Base-by-base conservation (phyloP, 2,329 filamentous ascomycete genomes). In the Berkeleyomyces rouxiae region DNA sequence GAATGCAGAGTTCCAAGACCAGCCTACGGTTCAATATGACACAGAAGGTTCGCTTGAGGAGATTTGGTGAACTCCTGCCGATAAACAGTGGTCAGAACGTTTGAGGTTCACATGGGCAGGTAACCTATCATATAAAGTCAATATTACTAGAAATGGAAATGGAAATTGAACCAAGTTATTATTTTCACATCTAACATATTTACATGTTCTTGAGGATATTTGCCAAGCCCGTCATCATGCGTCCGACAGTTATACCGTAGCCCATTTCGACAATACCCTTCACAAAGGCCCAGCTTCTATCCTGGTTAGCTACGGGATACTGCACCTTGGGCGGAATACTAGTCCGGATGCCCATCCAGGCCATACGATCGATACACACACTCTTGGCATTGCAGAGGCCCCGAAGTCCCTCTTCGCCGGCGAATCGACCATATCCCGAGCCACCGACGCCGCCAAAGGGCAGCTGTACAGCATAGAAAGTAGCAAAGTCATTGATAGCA, bases 371-470 rank as follows among this genome's bases (percentile, higher is more conserved):
- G 66, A 84, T 79, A 70, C 90, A 96, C 40, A 99, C 77, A 63
- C 86, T 84, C 77, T 99, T 99, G 67, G 84, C 73, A 73, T 97
- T 96, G 73, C 90, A 96, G 62, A 99, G 71, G 3, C 85, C 85
- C 43, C 89, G 79, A 31, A 99, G 74, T 0, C 93, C 93, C 72
- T 99, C 93, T 67, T 88, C 85, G 33, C 90, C 93, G 0, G 90
- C 92, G 74, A 99, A 99, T 2, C 92, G 81, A 1, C 93, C 93
- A 72, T 97, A 97, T 0, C 88, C 93, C 33, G 88, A 95, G 0
- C 90, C 92, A 64, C 82, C 84, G n/a, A 88, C 84, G 61, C 91
- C 93, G 44, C 93, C 93, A 73, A 99, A 99, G 0, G 93, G 93
- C 46, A 99, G 76, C 74, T 96, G 90, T 6, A 95, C 91, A 61